Conservation (phyloP, 2,329 filamentous ascomycete species). For the Chaetomium globosum region DNA sequence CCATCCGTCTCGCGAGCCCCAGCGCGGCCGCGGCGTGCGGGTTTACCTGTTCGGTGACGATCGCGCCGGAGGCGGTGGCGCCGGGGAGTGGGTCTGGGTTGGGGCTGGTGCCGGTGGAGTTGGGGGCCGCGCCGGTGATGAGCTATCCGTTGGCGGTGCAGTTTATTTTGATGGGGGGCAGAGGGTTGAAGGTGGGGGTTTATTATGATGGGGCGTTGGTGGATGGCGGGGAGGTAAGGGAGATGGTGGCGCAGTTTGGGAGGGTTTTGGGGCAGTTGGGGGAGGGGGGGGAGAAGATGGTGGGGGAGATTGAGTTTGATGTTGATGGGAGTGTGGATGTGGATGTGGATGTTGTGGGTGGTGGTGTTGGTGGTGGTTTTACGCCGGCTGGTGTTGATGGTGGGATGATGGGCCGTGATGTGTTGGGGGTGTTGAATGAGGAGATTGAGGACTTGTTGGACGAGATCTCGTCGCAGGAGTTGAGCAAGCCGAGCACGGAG, state of each 20-base stretch:
- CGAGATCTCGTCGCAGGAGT: conserved; percentile 19
- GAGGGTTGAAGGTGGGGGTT: conserved; percentile 19
- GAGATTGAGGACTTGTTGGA: conserved; percentile 19
- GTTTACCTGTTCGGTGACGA: conserved; percentile 23
- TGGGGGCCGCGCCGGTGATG: conserved; percentile 16
- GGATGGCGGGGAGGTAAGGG: conserved; percentile 13
- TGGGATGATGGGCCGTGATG: neutral
- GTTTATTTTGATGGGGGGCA: conserved; percentile 17
- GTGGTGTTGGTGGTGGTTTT: neutral
- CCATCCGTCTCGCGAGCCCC: conserved; percentile 7
- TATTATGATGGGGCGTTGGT: conserved; percentile 18
- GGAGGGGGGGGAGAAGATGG: conserved; percentile 3
- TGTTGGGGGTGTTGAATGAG: conserved; percentile 16
- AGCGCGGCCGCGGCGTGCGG: conserved; percentile 15
- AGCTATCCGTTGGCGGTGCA: conserved; percentile 22
- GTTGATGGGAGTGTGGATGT: neutral
- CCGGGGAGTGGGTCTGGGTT: neutral
- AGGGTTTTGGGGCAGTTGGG: conserved; percentile 17
- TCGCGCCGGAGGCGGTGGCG: conserved; percentile 15
- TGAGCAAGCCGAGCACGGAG: conserved; percentile 19
- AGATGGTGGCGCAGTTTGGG: conserved; percentile 21
- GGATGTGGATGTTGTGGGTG: neutral
- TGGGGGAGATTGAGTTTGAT: conserved; percentile 10
- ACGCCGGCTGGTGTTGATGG: neutral
- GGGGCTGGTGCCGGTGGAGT: conserved; percentile 15